Conservation (phyloP, 225 moss, liverwort and hornwort genomes). For the Pseudisothecium myosuroides region DNA sequence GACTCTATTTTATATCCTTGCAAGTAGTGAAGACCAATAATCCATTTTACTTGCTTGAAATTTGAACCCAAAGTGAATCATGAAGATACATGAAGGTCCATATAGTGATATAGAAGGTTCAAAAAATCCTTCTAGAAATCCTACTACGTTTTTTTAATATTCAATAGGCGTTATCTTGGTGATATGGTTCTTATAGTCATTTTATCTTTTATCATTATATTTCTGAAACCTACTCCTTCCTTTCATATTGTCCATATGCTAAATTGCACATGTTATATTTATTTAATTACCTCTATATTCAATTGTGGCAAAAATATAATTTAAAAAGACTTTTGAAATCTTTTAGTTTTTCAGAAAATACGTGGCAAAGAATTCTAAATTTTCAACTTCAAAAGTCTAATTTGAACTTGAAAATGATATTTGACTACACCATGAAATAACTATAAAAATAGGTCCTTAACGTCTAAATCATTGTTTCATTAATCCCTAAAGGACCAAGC, state of each 20-base stretch:
- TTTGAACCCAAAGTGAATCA: not conserved
- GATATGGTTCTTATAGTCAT: not conserved
- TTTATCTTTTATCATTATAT: not conserved
- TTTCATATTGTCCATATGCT: not conserved
- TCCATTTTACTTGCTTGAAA: not conserved
- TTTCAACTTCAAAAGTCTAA: not conserved
- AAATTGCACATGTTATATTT: not conserved
- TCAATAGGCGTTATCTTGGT: not conserved
- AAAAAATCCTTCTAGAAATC: not conserved
- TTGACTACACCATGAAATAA: accelerated
- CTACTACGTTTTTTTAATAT: not conserved
- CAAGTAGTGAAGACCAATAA: not conserved
- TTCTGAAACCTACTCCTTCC: not conserved
- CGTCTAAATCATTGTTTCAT: not conserved
- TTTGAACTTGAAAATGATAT: not conserved
- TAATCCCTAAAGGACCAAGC: too few relatives aligned
- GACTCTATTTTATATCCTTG: accelerated
- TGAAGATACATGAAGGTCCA: not conserved
- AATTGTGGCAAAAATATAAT: not conserved
- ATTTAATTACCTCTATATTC: not conserved
- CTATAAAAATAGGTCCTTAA: not conserved
- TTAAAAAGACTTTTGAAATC: not conserved
- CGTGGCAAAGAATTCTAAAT: not conserved
- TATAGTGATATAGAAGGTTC: not conserved
- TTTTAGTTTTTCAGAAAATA: not conserved